Base-by-base conservation (phyloP, 257 asterid genomes). In the Forsythia suspensa region DNA sequence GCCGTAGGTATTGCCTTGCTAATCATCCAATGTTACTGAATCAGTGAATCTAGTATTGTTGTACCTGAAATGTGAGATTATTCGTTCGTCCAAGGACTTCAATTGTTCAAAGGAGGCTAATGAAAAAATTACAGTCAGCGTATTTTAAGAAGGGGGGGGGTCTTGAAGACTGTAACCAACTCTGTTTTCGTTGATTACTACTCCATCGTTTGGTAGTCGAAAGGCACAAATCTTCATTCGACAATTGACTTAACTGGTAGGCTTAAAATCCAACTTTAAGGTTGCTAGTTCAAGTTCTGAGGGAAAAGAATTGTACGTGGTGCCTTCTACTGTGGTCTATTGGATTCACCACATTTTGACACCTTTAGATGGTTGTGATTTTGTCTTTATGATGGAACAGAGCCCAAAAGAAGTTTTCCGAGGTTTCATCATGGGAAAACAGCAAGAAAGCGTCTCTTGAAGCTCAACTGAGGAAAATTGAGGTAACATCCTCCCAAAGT, bases 371-470 rank as follows among this genome's bases (percentile, higher is more conserved):
- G 40, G 16, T 16, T 24, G 8, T 24, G 40, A 63, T 29, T 3
- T 9, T 24, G 8, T n/a, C 1, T 59, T 59, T 59, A 59, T 59
- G 34, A 59, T 20, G 70, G 52, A 40, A 15, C 71, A 94, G 98
- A 87, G 94, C 97, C 1, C 91, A 92, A 36, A 94, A 91, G 89
- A 88, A 90, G 87, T 75, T 92, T 7, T 79, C 94, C 4, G 95
- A 91, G 4, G 91, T 94, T 59, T 10, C 83, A 21, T 77, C 97
- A 36, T 94, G 97, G 98, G 97, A 94, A 52, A 94, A 91, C 88
- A 87, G 82, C 81, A 86, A 90, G 88, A 91, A 80, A 83, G 98
- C 97, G 42, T 71, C 90, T 68, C 79, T 90, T 52, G 97, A 92
- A 81, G 88, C 91, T 82, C 55, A 91, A 55, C 85, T 92, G 59